phyloP scores from a whole-genome alignment of 345 rosid species.

The Citrus unshiu region DNA sequence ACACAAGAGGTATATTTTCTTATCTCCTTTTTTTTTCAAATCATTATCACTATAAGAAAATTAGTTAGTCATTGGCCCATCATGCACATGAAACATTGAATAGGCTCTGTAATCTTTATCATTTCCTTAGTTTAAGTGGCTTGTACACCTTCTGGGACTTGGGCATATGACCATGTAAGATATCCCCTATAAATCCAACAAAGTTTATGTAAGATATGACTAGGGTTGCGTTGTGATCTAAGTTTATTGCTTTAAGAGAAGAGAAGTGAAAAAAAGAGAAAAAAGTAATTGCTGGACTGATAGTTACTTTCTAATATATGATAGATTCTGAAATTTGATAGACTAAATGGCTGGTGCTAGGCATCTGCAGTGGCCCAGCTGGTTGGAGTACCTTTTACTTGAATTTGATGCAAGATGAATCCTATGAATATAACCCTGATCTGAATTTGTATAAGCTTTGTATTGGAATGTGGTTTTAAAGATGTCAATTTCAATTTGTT shows the following conservation, averaged over 20 bases:
- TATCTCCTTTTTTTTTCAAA: neutral
- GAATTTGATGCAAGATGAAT: neutral
- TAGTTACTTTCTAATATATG: neutral
- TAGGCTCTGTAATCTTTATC: neutral
- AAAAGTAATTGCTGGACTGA: too few relatives aligned
- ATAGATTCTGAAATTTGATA: neutral
- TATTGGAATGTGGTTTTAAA: neutral
- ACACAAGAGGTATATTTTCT: constrained; percentile 86
- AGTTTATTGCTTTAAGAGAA: neutral
- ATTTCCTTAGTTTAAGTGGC: neutral
- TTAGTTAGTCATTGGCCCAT: neutral
- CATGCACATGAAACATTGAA: neutral
- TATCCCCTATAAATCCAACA: neutral
- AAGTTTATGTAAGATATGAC: neutral
- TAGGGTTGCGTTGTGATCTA: neutral
- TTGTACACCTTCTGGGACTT: neutral
- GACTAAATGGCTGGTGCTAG: neutral
- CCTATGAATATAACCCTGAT: neutral
- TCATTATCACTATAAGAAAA: neutral
- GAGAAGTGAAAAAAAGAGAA: too few relatives aligned
- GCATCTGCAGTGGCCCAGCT: neutral
- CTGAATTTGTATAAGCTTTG: neutral
- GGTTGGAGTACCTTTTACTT: neutral
- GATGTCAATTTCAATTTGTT: neutral
- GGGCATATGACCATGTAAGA: neutral